Evolutionary conservation across 495 filamentous ascomycete genomes (phyloP).

Genomic region (Penicillium macrosclerotiorum): DNA sequence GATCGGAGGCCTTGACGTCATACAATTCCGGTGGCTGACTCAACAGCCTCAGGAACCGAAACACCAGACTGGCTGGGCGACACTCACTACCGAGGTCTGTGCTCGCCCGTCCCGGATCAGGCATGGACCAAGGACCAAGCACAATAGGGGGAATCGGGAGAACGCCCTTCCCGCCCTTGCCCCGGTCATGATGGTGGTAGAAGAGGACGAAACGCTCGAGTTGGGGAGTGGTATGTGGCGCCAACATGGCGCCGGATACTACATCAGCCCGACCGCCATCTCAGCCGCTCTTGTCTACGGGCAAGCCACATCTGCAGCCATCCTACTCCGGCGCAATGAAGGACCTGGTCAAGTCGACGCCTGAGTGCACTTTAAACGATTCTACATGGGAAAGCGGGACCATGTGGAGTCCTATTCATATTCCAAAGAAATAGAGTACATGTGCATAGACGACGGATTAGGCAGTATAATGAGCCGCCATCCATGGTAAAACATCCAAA

Average conservation of each 20-base stretch:
- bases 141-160: too few relatives aligned
- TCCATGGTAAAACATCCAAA: too few relatives aligned
- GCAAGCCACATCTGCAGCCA: conserved; percentile 3
- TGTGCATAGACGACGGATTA: too few relatives aligned
- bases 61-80: too few relatives aligned
- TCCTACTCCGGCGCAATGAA: neutral
- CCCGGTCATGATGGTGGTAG: neutral
- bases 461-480: too few relatives aligned
- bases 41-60: conserved; percentile 17
- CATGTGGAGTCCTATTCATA: too few relatives aligned
- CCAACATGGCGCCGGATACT: conserved; percentile 1
- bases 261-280: neutral
- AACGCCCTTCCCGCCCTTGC: neutral
- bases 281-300: neutral
- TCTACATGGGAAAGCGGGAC: neutral
- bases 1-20: conserved; percentile 19
- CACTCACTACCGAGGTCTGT: too few relatives aligned
- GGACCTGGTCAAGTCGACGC: neutral
- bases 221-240: conserved; percentile 3
- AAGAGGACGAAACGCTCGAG: neutral
- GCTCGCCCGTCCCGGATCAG: too few relatives aligned
- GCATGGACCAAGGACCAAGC: too few relatives aligned
- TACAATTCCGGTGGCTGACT: conserved; percentile 6
- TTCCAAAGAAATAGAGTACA: too few relatives aligned
- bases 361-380: neutral